Conservation (phyloP, 169 alveolate species). For the Eimeria praecox region DNA sequence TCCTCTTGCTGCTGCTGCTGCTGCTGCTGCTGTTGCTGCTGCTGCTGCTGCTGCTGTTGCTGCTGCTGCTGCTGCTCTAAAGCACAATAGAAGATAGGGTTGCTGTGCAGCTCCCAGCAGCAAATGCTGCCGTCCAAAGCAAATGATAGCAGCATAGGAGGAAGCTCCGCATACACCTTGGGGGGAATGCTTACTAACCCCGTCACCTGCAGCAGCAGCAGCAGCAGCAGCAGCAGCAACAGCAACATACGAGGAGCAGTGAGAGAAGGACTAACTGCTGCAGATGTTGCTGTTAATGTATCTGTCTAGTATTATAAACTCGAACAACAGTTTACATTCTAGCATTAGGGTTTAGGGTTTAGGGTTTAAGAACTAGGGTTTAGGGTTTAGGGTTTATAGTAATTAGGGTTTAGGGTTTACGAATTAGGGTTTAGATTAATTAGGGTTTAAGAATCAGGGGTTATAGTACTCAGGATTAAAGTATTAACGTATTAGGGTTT, state of each 20-base stretch:
- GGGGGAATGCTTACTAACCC: conserved; percentile 43
- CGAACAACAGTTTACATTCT: no score
- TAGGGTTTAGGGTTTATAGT: neutral
- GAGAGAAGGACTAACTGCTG: no score
- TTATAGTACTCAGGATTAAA: no score
- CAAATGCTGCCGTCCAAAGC: conserved; percentile 6
- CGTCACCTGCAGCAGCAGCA: conserved; percentile 62
- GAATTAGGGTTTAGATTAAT: no score
- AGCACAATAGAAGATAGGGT: neutral
- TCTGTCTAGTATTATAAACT: no score
- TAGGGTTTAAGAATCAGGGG: no score
- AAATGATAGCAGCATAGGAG: conserved; percentile 58
- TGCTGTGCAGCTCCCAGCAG: conserved; percentile 67
- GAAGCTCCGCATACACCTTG: conserved; percentile 44
- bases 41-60: conserved; percentile 72
- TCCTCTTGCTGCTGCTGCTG: no score
- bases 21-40: conserved; percentile 29
- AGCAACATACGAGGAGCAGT: neutral
- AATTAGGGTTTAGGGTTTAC: neutral
- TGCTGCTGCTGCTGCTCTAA: conserved; percentile 67
- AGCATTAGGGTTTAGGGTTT: no score
- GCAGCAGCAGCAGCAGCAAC: conserved; percentile 55
- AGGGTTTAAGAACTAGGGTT: neutral
- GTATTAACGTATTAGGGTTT: conserved; percentile 8
- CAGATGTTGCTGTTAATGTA: no score